A percentile compares a stretch with the other conserved stretches of the same genome.
Conservation (phyloP, 2,329 filamentous ascomycete species). For the Delphinella strobiligena region DNA sequence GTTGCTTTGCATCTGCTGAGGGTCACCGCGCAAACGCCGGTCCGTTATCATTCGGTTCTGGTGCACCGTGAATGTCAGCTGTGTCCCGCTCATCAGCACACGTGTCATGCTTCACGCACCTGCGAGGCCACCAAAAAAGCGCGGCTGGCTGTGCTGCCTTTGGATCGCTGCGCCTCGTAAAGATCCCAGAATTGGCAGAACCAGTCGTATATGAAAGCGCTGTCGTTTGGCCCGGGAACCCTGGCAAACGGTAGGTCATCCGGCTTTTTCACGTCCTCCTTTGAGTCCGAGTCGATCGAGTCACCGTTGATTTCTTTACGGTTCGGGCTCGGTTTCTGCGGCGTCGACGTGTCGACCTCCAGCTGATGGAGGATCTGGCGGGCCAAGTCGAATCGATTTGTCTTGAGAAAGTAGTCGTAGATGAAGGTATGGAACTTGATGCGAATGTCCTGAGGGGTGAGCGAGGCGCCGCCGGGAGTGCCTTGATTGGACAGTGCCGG, state of each 20-base stretch:
- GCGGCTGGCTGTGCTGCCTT: conserved; percentile 36
- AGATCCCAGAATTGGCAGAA: conserved; percentile 97
- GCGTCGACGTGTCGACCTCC: conserved; percentile 32
- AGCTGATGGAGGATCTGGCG: conserved; percentile 50
- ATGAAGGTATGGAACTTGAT: conserved; percentile 68
- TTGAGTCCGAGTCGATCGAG: conserved; percentile 59
- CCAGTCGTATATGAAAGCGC: conserved; percentile 92
- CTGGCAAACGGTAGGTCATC: conserved; percentile 68
- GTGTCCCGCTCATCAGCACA: background rate
- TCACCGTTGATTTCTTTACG: conserved; percentile 56
- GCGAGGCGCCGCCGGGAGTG: conserved; percentile 11
- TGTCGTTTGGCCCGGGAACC: conserved; percentile 53
- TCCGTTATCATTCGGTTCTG: conserved; percentile 46
- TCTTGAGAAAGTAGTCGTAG: conserved; percentile 82
- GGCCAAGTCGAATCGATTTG: conserved; percentile 74
- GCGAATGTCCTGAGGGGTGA: conserved; percentile 30
- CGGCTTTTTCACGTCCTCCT: conserved; percentile 70
- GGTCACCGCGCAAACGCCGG: conserved; percentile 11
- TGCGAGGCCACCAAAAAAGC: background rate
- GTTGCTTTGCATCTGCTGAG: conserved; percentile 15
- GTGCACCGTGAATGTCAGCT: conserved; percentile 25
- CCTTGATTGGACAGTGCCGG: conserved; percentile 23
- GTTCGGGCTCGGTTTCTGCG: conserved; percentile 50
- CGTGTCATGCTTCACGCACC: too few relatives aligned
- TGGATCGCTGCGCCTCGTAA: conserved; percentile 63